Evolutionary conservation across 495 filamentous ascomycete genomes (phyloP).

Genomic region (Aspergillus cavernicola): DNA sequence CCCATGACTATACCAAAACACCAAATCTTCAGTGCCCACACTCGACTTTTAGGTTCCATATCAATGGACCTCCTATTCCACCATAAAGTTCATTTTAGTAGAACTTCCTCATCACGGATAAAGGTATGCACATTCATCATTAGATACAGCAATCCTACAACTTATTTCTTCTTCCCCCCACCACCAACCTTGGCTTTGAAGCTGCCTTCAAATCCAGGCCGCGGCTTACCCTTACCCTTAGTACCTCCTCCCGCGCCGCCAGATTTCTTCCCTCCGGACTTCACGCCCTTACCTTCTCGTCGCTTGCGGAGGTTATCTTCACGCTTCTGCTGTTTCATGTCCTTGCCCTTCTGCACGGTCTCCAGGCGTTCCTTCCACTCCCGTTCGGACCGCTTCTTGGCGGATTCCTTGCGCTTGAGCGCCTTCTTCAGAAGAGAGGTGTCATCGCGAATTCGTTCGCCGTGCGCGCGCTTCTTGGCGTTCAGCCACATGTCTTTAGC

Average conservation of each 20-base stretch:
- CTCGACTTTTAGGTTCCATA: constrained; percentile 8
- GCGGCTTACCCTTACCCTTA: constrained; percentile 49
- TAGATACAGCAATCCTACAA: constrained; percentile 6
- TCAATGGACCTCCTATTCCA: not conserved
- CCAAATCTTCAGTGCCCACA: constrained; percentile 19
- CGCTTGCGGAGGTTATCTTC: constrained; percentile 85
- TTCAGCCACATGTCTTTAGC: constrained; percentile 95
- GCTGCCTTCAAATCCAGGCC: constrained; percentile 91
- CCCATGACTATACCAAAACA: constrained; percentile 22
- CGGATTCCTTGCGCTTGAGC: constrained; percentile 83
- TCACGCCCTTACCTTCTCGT: constrained; percentile 65
- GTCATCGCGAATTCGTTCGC: constrained; percentile 87
- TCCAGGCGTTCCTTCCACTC: constrained; percentile 85
- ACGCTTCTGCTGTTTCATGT: constrained; percentile 78
- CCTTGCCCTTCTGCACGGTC: constrained; percentile 69
- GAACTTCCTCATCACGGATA: not conserved
- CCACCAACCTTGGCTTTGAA: constrained; percentile 58
- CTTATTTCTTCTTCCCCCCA: constrained; percentile 41
- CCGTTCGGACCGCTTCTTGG: constrained; percentile 83
- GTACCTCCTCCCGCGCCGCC: constrained; percentile 51
- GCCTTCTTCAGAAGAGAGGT: constrained; percentile 89
- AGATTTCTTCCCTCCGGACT: constrained; percentile 53
- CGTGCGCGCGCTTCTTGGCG: constrained; percentile 81
- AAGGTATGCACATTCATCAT: constrained; percentile 12
- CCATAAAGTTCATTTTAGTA: not conserved